Conservation (phyloP, 768 basidiomycete species). For the Phlegmacium glaucopus region DNA sequence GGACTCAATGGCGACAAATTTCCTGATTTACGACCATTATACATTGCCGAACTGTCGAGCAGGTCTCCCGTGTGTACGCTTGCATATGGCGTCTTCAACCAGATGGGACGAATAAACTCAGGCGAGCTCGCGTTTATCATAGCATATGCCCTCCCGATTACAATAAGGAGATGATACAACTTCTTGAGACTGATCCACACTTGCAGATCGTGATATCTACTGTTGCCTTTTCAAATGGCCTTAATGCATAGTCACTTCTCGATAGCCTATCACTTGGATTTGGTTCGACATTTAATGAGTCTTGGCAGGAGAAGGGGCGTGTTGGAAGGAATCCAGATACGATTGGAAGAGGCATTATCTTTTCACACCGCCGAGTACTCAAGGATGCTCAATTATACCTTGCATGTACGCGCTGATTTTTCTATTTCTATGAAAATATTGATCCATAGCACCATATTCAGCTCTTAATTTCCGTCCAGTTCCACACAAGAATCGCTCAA, state of each 20-base stretch:
- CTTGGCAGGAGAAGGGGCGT: constrained; percentile 9
- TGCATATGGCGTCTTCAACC: constrained; percentile 3
- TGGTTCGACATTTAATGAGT: constrained; percentile 2
- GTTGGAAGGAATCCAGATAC: constrained; percentile 3
- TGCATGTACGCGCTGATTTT: neutral
- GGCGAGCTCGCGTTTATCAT: neutral
- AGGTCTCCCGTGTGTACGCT: neutral
- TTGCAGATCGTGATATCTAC: constrained; percentile 4
- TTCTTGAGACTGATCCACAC: constrained; percentile 1
- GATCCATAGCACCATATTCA: too few species aligned
- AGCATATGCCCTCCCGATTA: neutral
- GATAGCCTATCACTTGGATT: constrained; percentile 9
- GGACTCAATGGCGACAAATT: constrained; percentile 1
- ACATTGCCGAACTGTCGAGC: constrained; percentile 3
- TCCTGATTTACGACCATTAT: constrained; percentile 6
- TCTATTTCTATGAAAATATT: too few species aligned
- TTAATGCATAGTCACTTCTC: constrained; percentile 5
- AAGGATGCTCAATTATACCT: neutral
- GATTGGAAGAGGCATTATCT: constrained; percentile 3
- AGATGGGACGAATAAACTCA: neutral
- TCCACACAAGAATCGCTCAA: neutral
- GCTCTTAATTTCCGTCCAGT: too few species aligned
- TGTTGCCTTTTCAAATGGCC: constrained; percentile 8
- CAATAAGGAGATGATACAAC: neutral
- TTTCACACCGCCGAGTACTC: neutral